A percentile compares a stretch with the other conserved stretches of the same genome.
Conservation (phyloP, 345 rosid species). For the Gossypium sturtianum region DNA sequence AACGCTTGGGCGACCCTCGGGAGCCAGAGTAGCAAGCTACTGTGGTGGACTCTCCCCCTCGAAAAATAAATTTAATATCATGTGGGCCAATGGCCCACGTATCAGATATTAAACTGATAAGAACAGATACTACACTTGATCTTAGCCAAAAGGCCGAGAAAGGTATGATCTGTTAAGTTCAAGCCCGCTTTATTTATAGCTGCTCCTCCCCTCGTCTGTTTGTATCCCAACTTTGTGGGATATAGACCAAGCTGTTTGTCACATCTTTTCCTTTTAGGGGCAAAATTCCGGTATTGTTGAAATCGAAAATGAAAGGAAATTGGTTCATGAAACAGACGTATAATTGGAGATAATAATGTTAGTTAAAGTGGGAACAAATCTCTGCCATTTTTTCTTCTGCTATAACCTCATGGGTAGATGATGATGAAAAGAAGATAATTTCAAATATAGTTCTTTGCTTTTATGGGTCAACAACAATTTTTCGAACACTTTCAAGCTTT, state of each 20-base stretch:
- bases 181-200: neutral
- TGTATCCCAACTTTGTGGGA: neutral
- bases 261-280: too few species aligned
- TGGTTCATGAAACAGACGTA: too few species aligned
- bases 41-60: neutral
- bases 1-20: neutral
- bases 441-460: too few species aligned
- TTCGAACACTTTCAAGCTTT: too few species aligned
- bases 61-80: slow-evolving; percentile 21
- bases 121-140: slow-evolving; percentile 47
- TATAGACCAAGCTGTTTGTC: neutral
- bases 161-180: slow-evolving; percentile 4
- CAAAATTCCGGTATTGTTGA: too few species aligned
- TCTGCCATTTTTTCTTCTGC: too few species aligned
- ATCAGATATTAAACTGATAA: slow-evolving; percentile 45
- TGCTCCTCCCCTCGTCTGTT: neutral
- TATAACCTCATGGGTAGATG: too few species aligned
- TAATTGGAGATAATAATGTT: too few species aligned
- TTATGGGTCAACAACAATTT: too few species aligned
- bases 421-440: too few species aligned
- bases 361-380: too few species aligned
- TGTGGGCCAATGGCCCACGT: neutral
- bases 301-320: too few species aligned
- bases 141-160: slow-evolving; percentile 48
- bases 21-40: neutral